Percentiles rank a stretch among this genome's conserved stretches.
phyloP scores from a whole-genome alignment of 129 eudicot genomes.

The Mikania micrantha region DNA sequence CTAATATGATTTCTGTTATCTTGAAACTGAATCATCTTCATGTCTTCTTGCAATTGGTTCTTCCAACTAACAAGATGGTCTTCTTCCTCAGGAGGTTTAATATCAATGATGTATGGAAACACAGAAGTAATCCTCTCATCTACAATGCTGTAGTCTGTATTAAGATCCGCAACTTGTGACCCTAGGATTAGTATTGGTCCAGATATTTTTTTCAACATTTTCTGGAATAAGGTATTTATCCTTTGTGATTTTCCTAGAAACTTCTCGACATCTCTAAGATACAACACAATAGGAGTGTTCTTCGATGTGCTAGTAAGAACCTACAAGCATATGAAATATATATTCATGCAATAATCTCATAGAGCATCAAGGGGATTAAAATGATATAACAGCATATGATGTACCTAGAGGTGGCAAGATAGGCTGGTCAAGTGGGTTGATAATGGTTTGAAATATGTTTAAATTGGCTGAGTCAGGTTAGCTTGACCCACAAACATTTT shows the following conservation, averaged over 20 bases:
- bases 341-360: background rate
- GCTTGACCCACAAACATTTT: background rate
- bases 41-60: constrained; percentile 80
- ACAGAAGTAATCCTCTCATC: constrained; percentile 63
- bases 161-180: constrained; percentile 46
- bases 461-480: background rate
- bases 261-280: constrained; percentile 83
- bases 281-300: constrained; percentile 61
- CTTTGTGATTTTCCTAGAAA: constrained; percentile 69
- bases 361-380: background rate
- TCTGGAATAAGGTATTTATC: constrained; percentile 64
- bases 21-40: constrained; percentile 90
- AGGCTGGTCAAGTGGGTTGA: background rate
- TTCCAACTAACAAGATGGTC: constrained; percentile 76
- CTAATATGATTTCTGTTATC: constrained; percentile 85
- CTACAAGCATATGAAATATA: constrained; percentile 26
- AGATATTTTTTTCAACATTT: constrained; percentile 72
- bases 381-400: background rate
- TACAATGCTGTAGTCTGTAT: constrained; percentile 30
- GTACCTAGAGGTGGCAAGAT: background rate
- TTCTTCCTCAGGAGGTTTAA: constrained; percentile 84
- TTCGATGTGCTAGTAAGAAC: constrained; percentile 60
- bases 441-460: background rate
- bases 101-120: constrained; percentile 77
- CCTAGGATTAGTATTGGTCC: constrained; percentile 81